These are phyloP conservation scores for Castanea crenata DNA, from an alignment of 306 rosid species.

Conservation along the genomic window DNA sequence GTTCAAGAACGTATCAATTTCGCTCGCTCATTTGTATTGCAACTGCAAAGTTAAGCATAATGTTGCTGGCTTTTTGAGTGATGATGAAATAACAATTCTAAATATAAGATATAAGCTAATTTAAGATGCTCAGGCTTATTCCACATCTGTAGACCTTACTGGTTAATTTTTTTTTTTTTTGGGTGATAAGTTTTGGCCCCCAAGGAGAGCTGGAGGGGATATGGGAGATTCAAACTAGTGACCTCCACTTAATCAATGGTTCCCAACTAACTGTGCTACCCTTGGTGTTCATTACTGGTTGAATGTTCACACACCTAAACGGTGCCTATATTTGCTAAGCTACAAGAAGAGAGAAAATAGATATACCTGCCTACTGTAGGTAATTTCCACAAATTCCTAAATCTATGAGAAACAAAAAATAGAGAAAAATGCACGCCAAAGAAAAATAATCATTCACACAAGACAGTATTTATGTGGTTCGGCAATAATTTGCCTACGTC, in stretches of 20 bases:
- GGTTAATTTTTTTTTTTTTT: too few species aligned
- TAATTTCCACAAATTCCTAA: too few species aligned
- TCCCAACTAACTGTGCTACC: too few species aligned
- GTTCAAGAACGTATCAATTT: neutral
- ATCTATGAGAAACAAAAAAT: too few species aligned
- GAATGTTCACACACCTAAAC: neutral
- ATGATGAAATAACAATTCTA: neutral
- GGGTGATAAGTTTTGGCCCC: too few species aligned
- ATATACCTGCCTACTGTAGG: neutral
- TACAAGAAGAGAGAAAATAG: neutral
- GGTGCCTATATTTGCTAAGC: neutral
- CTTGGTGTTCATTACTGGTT: neutral
- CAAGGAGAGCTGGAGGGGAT: too few species aligned
- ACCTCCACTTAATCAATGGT: too few species aligned
- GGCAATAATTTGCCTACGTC: too few species aligned
- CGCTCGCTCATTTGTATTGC: neutral
- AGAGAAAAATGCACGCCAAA: too few species aligned
- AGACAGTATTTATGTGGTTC: too few species aligned
- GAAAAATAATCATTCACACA: too few species aligned
- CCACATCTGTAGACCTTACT: neutral
- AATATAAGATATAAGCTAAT: neutral
- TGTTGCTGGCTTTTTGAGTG: neutral
- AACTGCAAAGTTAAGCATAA: slow-evolving; percentile 1
- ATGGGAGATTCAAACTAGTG: too few species aligned
- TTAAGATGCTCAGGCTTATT: neutral